Conservation (phyloP, 2,329 filamentous ascomycete genomes). For the Albifimbria verrucaria region DNA sequence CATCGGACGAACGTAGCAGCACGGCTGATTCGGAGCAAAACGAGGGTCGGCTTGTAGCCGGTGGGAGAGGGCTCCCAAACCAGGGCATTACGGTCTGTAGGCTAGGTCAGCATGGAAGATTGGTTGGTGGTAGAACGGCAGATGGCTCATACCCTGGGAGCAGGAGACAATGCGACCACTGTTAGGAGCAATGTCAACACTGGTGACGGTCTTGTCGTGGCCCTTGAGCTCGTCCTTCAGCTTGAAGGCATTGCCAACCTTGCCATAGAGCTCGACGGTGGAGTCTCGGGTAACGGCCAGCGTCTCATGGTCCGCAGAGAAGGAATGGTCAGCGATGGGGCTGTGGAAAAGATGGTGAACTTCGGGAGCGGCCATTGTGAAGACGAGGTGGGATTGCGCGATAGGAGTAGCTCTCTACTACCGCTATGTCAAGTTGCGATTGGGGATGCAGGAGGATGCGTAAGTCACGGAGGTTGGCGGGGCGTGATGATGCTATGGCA, state of each 20-base stretch:
- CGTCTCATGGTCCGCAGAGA: conserved; percentile 85
- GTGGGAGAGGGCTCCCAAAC: conserved; percentile 94
- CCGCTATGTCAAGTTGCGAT: conserved; percentile 37
- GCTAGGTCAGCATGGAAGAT: too few species aligned
- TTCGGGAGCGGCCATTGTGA: conserved; percentile 77
- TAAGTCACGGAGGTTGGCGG: conserved; percentile 13
- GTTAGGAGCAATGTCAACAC: conserved; percentile 89
- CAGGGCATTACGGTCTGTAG: conserved; percentile 88
- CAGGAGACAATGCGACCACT: conserved; percentile 95
- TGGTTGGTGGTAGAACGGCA: not conserved
- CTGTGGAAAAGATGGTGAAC: conserved; percentile 96
- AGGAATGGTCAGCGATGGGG: conserved; percentile 96
- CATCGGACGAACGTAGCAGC: conserved; percentile 96
- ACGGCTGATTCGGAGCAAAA: conserved; percentile 93
- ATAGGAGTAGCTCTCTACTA: conserved; percentile 89
- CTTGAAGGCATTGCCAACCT: conserved; percentile 69
- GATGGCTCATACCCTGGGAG: conserved; percentile 69
- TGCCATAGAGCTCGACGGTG: conserved; percentile 82
- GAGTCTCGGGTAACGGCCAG: conserved; percentile 90
- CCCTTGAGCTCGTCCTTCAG: conserved; percentile 91
- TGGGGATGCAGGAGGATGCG: conserved; percentile 13
- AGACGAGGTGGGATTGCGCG: conserved; percentile 22
- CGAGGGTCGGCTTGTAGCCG: conserved; percentile 95
- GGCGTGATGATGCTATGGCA: conserved; percentile 13
- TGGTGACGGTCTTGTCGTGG: conserved; percentile 95